phyloP scores from a whole-genome alignment of 2,329 filamentous ascomycete species.

The Alternaria panax region DNA sequence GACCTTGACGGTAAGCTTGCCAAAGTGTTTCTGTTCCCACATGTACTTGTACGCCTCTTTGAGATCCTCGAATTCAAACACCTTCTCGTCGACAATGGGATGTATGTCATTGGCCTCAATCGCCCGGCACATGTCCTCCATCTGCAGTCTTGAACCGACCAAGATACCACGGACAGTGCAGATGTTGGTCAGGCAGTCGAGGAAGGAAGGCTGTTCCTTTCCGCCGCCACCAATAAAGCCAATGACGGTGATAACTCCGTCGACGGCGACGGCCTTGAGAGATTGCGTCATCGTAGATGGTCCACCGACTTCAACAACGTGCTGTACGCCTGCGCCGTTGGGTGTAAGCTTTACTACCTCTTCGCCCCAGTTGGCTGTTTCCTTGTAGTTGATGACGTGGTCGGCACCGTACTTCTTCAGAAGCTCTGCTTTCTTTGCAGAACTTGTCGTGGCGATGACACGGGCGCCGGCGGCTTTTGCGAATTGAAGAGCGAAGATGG shows the following conservation, averaged over 20 bases:
- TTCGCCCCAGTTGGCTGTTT: slow-evolving; percentile 62
- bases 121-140: slow-evolving; percentile 66
- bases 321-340: slow-evolving; percentile 64
- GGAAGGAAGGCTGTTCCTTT: slow-evolving; percentile 59
- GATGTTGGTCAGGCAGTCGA: slow-evolving; percentile 57
- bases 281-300: slow-evolving; percentile 63
- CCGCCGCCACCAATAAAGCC: slow-evolving; percentile 63
- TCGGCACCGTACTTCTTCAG: slow-evolving; percentile 63
- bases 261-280: slow-evolving; percentile 61
- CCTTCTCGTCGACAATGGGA: slow-evolving; percentile 65
- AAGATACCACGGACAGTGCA: slow-evolving; percentile 66
- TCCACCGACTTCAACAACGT: slow-evolving; percentile 72
- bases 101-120: slow-evolving; percentile 67
- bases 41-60: slow-evolving; percentile 61
- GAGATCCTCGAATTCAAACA: slow-evolving; percentile 61
- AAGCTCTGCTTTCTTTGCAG: slow-evolving; percentile 56
- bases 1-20: slow-evolving; percentile 47
- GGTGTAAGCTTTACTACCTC: slow-evolving; percentile 61
- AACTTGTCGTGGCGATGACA: slow-evolving; percentile 66
- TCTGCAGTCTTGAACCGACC: slow-evolving; percentile 63
- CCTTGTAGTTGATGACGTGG: slow-evolving; percentile 65
- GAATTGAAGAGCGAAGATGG: slow-evolving; percentile 69
- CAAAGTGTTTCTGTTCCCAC: slow-evolving; percentile 58
- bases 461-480: slow-evolving; percentile 62
- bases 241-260: slow-evolving; percentile 63